These are phyloP conservation scores for Vitis hybrid DNA, from an alignment of 177 flowering plant genomes.

Conservation along the genomic window DNA sequence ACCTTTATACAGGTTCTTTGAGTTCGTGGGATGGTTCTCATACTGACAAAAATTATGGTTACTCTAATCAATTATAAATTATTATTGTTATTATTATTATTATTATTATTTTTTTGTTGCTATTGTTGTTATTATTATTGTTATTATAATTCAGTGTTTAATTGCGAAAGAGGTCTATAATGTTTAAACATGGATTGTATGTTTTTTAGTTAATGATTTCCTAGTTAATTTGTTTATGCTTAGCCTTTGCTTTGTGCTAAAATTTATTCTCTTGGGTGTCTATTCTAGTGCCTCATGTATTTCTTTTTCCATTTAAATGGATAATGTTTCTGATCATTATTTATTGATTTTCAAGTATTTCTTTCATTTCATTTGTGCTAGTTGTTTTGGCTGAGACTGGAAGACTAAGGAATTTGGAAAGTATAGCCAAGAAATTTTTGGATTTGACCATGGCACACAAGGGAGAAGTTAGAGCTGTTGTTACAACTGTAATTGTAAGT, in stretches of 20 bases:
- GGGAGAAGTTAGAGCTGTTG: slow-evolving; percentile 75
- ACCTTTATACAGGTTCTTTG: too few relatives aligned
- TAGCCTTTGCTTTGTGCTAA: neutral
- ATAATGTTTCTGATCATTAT: too few relatives aligned
- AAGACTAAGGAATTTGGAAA: slow-evolving; percentile 60
- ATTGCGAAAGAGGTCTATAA: too few relatives aligned
- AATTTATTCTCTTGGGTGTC: neutral
- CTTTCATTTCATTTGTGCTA: slow-evolving; percentile 16
- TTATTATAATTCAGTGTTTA: too few relatives aligned
- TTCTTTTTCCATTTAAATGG: neutral
- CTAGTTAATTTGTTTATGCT: neutral
- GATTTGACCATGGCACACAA: slow-evolving; percentile 82
- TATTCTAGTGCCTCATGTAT: neutral
- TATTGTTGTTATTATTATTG: too few relatives aligned
- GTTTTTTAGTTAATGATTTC: too few relatives aligned
- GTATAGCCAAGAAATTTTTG: slow-evolving; percentile 54
- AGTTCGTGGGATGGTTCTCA: too few relatives aligned
- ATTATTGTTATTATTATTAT: too few relatives aligned
- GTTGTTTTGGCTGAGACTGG: slow-evolving; percentile 79
- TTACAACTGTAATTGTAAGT: slow-evolving; percentile 83
- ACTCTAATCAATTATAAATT: too few relatives aligned
- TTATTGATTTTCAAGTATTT: neutral
- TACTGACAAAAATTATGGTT: too few relatives aligned
- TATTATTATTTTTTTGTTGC: too few relatives aligned
- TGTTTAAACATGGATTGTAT: too few relatives aligned